A percentile compares a stretch with the other conserved stretches of the same genome.
Conservation (phyloP, 108 stramenopile species). For the Nitzschia sp. region DNA sequence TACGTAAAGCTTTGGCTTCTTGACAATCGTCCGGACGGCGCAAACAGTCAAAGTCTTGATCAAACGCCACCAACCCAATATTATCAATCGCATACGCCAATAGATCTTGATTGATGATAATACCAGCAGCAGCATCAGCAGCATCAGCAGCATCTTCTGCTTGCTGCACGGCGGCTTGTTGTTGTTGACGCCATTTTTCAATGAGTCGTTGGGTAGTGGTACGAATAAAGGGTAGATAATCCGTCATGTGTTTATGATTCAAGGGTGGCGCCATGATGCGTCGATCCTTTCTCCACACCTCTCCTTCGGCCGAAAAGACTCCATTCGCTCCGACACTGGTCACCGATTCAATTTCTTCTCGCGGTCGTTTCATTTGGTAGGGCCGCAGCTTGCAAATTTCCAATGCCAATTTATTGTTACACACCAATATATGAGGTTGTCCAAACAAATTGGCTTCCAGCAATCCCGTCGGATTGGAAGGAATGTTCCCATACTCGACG, state of each 20-base stretch:
- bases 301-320: constrained; percentile 30
- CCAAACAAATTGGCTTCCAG: constrained; percentile 22
- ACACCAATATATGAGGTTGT: constrained; percentile 8
- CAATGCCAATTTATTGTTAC: constrained; percentile 7
- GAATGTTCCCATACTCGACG: constrained; percentile 2
- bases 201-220: constrained; percentile 13
- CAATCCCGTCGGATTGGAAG: constrained; percentile 3
- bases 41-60: constrained; percentile 19
- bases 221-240: background rate
- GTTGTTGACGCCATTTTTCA: constrained; percentile 10
- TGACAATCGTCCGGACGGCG: background rate
- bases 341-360: background rate
- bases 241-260: constrained; percentile 27
- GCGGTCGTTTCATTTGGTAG: background rate
- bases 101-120: constrained; percentile 9
- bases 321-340: constrained; percentile 13
- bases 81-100: constrained; percentile 13
- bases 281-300: constrained; percentile 29
- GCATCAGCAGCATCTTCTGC: too few species aligned
- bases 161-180: too few species aligned
- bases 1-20: background rate
- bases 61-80: constrained; percentile 24
- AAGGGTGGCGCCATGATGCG: constrained; percentile 22
- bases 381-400: constrained; percentile 20
- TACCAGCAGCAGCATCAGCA: background rate